A percentile compares a stretch with the other conserved stretches of the same genome.
phyloP scores from a whole-genome alignment of 345 rosid species.

The Anastatica hierochuntica region DNA sequence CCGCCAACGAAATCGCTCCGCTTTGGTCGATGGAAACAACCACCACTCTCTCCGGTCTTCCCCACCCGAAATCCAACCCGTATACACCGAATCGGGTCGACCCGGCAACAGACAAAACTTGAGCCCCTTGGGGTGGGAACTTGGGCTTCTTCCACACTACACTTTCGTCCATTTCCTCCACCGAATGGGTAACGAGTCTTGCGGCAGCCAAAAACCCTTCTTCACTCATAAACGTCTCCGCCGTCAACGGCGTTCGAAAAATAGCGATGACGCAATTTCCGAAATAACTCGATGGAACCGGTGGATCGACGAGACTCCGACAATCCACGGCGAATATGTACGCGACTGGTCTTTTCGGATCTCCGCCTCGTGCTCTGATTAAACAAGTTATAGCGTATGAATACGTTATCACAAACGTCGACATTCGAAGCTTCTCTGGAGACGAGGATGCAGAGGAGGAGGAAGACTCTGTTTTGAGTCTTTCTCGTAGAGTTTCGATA shows the following conservation, averaged over 20 bases:
- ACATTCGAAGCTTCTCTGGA: neutral
- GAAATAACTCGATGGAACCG: conserved; percentile 24
- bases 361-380: conserved; percentile 16
- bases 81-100: conserved; percentile 24
- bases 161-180: neutral
- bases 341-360: neutral
- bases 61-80: conserved; percentile 24
- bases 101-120: conserved; percentile 7
- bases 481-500: too few relatives aligned
- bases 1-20: conserved; percentile 13
- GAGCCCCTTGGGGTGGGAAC: neutral
- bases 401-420: conserved; percentile 22
- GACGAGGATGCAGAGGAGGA: neutral
- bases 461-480: neutral
- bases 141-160: neutral
- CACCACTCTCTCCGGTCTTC: conserved; percentile 8
- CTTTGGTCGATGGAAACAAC: conserved; percentile 10
- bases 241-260: neutral
- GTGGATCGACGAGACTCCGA: conserved; percentile 28
- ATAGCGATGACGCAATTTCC: conserved; percentile 23
- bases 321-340: conserved; percentile 23
- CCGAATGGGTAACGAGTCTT: conserved; percentile 1
- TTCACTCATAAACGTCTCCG: neutral
- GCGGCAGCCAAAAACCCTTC: neutral
- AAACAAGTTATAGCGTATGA: conserved; percentile 16